phyloP scores from a whole-genome alignment of 176 grass and related monocot species.

The Avena sativa region DNA sequence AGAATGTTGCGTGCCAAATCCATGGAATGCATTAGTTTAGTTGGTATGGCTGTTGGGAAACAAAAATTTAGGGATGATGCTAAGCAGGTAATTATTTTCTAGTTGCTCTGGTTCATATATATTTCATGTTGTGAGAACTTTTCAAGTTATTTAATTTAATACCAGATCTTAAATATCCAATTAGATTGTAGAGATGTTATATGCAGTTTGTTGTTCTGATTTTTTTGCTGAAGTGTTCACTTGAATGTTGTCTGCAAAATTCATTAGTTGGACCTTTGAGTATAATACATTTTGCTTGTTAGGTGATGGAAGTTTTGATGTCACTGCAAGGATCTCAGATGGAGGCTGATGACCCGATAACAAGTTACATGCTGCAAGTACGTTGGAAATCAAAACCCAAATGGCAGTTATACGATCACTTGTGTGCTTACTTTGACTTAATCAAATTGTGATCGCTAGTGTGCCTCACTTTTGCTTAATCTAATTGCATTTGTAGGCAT shows the following conservation, averaged over 20 bases:
- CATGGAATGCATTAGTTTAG: constrained; percentile 99
- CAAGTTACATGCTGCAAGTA: constrained; percentile 96
- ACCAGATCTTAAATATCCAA: background rate
- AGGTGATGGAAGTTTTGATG: constrained; percentile 99
- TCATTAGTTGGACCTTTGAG: background rate
- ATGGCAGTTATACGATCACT: constrained; percentile 8
- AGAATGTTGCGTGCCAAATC: constrained; percentile 98
- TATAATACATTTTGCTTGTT: constrained; percentile 35
- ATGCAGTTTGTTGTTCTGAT: constrained; percentile 23
- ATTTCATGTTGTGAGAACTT: constrained; percentile 20
- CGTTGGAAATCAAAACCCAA: constrained; percentile 9
- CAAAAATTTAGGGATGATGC: constrained; percentile 96
- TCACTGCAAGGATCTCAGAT: constrained; percentile 94
- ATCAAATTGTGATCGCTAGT: constrained; percentile 2
- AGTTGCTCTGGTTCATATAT: constrained; percentile 13
- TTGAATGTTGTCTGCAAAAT: constrained; percentile 20
- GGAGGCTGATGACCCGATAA: constrained; percentile 96
- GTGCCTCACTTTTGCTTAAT: constrained; percentile 30
- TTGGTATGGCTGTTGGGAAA: constrained; percentile 98
- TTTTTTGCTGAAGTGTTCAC: background rate
- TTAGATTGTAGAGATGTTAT: constrained; percentile 28
- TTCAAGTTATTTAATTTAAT: constrained; percentile 15
- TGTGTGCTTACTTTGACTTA: constrained; percentile 28
- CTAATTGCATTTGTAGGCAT: constrained; percentile 56
- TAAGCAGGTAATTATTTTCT: constrained; percentile 74